Evolutionary conservation across 129 eudicot species (phyloP).

Genomic region (Smallanthus sonchifolius): DNA sequence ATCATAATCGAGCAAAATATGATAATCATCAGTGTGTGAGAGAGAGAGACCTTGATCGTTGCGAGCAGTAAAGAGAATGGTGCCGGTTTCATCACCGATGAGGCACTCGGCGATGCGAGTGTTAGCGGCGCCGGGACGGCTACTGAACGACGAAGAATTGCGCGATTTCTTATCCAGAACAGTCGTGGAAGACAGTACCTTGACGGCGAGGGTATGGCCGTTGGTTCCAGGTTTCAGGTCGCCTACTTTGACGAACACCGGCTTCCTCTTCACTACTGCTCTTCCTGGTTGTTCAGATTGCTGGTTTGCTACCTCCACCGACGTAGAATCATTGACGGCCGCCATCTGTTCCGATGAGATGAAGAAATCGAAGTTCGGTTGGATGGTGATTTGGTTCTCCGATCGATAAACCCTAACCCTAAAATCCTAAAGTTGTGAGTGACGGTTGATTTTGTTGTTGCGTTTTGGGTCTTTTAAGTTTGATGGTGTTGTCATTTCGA

Average conservation of each 20-base stretch:
- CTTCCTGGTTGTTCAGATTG: slow-evolving; percentile 13
- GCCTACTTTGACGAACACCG: slow-evolving; percentile 62
- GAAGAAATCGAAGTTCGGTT: slow-evolving; percentile 10
- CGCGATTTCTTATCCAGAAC: slow-evolving; percentile 58
- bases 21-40: not conserved
- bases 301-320: slow-evolving; percentile 18
- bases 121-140: slow-evolving; percentile 39
- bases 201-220: slow-evolving; percentile 62
- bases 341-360: slow-evolving; percentile 6
- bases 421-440: not conserved
- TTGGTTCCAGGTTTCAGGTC: slow-evolving; percentile 63
- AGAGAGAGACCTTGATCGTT: slow-evolving; percentile 60
- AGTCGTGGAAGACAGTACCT: slow-evolving; percentile 51
- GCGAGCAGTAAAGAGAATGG: slow-evolving; percentile 71
- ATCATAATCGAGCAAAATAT: not conserved
- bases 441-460: not conserved
- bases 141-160: slow-evolving; percentile 29
- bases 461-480: not conserved
- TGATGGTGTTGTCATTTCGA: not conserved
- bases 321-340: not conserved
- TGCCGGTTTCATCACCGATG: slow-evolving; percentile 76
- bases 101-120: slow-evolving; percentile 75
- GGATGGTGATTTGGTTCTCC: not conserved
- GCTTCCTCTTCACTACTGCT: slow-evolving; percentile 47
- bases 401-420: slow-evolving; percentile 5